Percentiles rank a stretch among this genome's conserved stretches.
phyloP scores from a whole-genome alignment of 1,284 basidiomycete species.

The Jaminaea rosea region DNA sequence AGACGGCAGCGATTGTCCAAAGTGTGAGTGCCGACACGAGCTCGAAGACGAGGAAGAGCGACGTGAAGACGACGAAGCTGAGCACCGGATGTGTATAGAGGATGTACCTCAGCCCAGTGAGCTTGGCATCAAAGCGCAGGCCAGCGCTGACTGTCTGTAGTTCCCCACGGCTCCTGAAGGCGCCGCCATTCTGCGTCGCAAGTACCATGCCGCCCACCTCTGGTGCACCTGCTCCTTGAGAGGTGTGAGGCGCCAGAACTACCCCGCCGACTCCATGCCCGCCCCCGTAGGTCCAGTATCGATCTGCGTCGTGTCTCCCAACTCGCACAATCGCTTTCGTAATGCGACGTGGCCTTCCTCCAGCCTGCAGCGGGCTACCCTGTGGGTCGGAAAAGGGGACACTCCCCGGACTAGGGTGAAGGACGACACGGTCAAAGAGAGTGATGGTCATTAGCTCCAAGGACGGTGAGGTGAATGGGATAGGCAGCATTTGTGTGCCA shows the following conservation, averaged over 20 bases:
- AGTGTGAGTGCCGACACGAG: slow-evolving; percentile 34
- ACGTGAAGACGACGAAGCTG: slow-evolving; percentile 34
- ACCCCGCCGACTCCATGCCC: slow-evolving; percentile 14
- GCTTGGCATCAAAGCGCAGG: slow-evolving; percentile 39
- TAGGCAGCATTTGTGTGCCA: neutral
- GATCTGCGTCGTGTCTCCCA: slow-evolving; percentile 26
- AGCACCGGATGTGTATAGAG: slow-evolving; percentile 41
- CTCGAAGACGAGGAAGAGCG: slow-evolving; percentile 37
- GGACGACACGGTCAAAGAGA: slow-evolving; percentile 21
- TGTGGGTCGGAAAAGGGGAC: neutral
- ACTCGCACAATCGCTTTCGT: slow-evolving; percentile 14
- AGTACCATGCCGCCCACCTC: slow-evolving; percentile 15
- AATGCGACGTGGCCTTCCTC: neutral
- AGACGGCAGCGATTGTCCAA: slow-evolving; percentile 33
- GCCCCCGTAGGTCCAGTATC: slow-evolving; percentile 32
- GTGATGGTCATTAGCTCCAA: slow-evolving; percentile 29
- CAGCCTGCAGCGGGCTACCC: neutral
- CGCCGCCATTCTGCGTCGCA: slow-evolving; percentile 10
- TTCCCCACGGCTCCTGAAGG: slow-evolving; percentile 29
- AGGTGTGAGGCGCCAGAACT: too few relatives aligned
- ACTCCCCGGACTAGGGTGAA: slow-evolving; percentile 11
- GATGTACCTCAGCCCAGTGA: slow-evolving; percentile 37
- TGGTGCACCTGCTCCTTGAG: too few relatives aligned
- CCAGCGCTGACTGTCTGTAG: slow-evolving; percentile 32
- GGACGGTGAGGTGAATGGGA: slow-evolving; percentile 8